Conservation (phyloP, 768 basidiomycete genomes). For the Fibroporia radiculosa region DNA sequence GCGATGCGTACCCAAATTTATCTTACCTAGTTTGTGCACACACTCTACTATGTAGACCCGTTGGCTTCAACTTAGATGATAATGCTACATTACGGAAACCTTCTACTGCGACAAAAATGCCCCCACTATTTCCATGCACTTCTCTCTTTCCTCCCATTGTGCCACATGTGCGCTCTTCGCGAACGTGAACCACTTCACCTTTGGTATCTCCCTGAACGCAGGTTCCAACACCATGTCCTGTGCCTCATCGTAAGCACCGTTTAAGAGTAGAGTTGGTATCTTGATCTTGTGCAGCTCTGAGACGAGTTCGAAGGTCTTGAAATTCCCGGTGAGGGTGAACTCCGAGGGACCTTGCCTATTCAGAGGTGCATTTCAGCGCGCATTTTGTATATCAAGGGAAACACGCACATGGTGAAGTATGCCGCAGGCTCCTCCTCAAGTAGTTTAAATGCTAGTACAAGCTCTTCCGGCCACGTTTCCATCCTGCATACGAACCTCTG, state of each 20-base stretch:
- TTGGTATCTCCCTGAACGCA: constrained; percentile 16
- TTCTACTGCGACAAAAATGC: no score
- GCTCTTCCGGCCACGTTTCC: no score
- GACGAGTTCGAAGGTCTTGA: constrained; percentile 20
- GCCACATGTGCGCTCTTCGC: constrained; percentile 22
- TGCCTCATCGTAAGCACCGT: constrained; percentile 21
- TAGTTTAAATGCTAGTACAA: no score
- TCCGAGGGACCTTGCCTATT: no score
- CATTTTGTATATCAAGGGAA: no score
- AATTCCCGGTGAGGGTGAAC: constrained; percentile 9
- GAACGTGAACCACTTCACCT: constrained; percentile 23
- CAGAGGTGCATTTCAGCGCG: not conserved
- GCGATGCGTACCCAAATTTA: not conserved
- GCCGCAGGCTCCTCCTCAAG: no score
- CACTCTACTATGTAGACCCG: no score
- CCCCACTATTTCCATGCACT: constrained; percentile 17
- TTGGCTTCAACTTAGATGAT: no score
- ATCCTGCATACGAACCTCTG: not conserved
- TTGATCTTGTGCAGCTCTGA: constrained; percentile 17
- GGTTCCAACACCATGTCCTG: constrained; percentile 19
- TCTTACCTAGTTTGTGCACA: not conserved
- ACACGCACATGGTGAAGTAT: no score
- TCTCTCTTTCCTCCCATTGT: constrained; percentile 23
- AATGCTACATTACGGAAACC: no score
- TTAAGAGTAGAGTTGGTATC: constrained; percentile 21